Percentiles rank a stretch among this genome's conserved stretches.
phyloP scores from a whole-genome alignment of 1,284 basidiomycete genomes.

The Rugosomyces carneus region DNA sequence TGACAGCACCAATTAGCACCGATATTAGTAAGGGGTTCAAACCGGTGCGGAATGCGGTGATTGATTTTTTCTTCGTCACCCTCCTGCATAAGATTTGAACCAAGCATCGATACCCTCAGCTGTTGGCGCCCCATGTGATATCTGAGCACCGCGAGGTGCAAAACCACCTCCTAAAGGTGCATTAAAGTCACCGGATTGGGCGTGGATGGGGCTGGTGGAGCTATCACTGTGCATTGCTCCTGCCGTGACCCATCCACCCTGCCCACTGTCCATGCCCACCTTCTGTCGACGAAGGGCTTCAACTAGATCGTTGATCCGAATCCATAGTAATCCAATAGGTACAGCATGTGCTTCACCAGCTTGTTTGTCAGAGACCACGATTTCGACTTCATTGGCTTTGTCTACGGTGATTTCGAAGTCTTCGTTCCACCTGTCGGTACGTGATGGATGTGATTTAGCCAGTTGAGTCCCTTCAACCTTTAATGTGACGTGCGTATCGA shows the following conservation, averaged over 20 bases:
- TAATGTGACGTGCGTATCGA: constrained; percentile 89
- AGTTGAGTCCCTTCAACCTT: constrained; percentile 96
- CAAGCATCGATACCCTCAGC: constrained; percentile 90
- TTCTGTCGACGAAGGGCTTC: constrained; percentile 94
- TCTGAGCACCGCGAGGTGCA: constrained; percentile 28
- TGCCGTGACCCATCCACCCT: constrained; percentile 92
- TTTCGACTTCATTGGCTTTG: constrained; percentile 98
- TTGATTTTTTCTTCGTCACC: constrained; percentile 99
- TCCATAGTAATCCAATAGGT: constrained; percentile 95
- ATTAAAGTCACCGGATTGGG: constrained; percentile 47
- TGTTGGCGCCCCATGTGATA: constrained; percentile 27
- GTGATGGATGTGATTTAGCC: constrained; percentile 87
- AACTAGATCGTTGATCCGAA: constrained; percentile 91
- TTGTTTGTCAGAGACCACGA: constrained; percentile 93
- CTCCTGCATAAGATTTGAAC: constrained; percentile 76
- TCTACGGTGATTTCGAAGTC: constrained; percentile 95
- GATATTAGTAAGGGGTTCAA: constrained; percentile 95
- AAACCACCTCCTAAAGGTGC: constrained; percentile 49
- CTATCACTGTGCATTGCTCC: constrained; percentile 70
- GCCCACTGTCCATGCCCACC: constrained; percentile 77
- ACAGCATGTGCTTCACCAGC: constrained; percentile 73
- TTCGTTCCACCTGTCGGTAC: constrained; percentile 97
- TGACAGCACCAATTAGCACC: constrained; percentile 99
- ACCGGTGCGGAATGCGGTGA: constrained; percentile 98
- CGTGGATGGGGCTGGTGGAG: constrained; percentile 30